Base-by-base conservation (phyloP, 371 early-diverging fungal species). In the Mucor saturninus region DNA sequence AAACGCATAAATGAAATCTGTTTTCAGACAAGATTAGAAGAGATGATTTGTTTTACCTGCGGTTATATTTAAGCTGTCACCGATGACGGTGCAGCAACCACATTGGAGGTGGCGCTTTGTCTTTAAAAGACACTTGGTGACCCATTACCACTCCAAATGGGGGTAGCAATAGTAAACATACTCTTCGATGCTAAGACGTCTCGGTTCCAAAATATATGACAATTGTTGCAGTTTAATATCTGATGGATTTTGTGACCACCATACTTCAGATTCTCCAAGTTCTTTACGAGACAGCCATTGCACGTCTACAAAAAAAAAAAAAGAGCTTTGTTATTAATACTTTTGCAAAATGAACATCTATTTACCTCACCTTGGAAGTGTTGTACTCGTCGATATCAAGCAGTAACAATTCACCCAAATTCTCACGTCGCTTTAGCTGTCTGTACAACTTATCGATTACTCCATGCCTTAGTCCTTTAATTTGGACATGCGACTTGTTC, bases 401-500 rank as follows among this genome's bases (percentile, higher is more conserved):
- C 14, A 43, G 43, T n/a, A 43, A 43, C 30, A 55, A 40, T 26
- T 55, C 55, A 5, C 40, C 21, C 21, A 21, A 21, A 21, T 21
- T 21, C 21, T 21, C 21, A 21, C 21, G 21, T 1, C 21, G 21
- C 21, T 21, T 21, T 9, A 56, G 15, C 11, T 45, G 56, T 9
- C 45, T 26, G 13, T 56, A 45, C 28, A 56, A 9, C 26, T n/a
- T 56, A 8, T 31, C 45, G 21, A 3, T 32, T 4, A 56, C 30
- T 6, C 56, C 56, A 15, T 30, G 45, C 1, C 56, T 8, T 14
- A 30, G 7, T 10, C 45, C 56, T 56, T 30, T 56, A 31, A 56
- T 45, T n/a, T 30, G 42, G 3, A 13, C n/a, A 28, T 56, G 56
- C n/a, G 3, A 6, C 13, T 43, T 45, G 11, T 45, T 31, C 31